A percentile compares a stretch with the other conserved stretches of the same genome.
Conservation (phyloP, 805 yeast species). For the Wickerhamiella qilinensis region DNA sequence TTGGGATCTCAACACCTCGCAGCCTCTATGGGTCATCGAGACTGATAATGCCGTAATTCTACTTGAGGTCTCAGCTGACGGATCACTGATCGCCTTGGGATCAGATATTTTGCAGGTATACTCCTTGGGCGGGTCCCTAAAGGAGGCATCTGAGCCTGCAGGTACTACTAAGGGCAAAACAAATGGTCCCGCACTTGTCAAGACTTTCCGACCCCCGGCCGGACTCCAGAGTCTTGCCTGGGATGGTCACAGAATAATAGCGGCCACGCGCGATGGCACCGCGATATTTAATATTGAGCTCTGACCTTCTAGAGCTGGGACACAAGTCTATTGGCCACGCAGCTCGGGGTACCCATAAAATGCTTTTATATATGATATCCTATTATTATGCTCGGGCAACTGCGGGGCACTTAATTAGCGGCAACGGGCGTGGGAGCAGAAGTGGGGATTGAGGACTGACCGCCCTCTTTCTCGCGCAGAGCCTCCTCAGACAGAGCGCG, state of each 20-base stretch:
- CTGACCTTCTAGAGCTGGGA: too few species aligned
- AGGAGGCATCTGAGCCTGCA: too few species aligned
- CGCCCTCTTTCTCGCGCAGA: too few species aligned
- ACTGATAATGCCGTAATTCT: neutral
- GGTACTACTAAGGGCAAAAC: neutral
- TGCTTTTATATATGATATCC: too few species aligned
- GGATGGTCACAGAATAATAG: neutral
- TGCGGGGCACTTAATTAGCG: too few species aligned
- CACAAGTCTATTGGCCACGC: too few species aligned
- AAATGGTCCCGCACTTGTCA: neutral
- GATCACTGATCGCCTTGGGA: neutral
- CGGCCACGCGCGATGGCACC: neutral
- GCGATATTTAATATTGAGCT: neutral
- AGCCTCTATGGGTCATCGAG: neutral
- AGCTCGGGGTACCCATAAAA: too few species aligned
- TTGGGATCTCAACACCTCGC: constrained; percentile 5
- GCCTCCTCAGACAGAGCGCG: constrained; percentile 34
- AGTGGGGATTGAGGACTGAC: too few species aligned
- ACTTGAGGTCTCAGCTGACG: neutral
- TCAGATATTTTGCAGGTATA: neutral
- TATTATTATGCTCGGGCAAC: too few species aligned
- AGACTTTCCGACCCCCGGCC: neutral
- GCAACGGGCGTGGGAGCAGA: too few species aligned
- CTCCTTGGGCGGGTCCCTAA: too few species aligned
- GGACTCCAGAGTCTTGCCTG: neutral